Evolutionary conservation across 306 rosid genomes (phyloP), one percentile per base, ranked within the genome.

Genomic region (Fragaria ananassa): DNA sequence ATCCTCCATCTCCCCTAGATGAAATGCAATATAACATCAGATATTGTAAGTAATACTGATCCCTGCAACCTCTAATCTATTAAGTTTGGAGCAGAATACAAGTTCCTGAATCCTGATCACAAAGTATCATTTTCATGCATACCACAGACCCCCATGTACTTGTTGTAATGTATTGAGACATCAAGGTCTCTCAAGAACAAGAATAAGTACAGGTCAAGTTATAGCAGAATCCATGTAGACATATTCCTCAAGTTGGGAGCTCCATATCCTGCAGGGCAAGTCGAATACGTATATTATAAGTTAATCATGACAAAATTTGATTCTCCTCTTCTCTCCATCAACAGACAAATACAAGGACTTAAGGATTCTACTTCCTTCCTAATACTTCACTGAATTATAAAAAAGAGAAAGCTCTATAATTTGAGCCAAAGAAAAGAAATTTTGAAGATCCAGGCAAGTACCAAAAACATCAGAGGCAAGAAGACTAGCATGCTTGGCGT

Each of bases 191-290:
- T 29, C 37, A 61, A 29, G 13, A 13, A 6, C 1, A 67, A 42
- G 49, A 23, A 13, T 4, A 68, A 23, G 9, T 6, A 60, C 34
- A 60, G 65, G 17, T 56, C 65, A 65, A 35, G 29, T 18, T 19
- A 44, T 44, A 21, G 72, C 54, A 68, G 42, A 34, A 63, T 31
- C 23, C 68, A 62, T 8, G 18, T 19, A 14, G 21, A 19, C 58
- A 62, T 85, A 90, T 85, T 88, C 97, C 97, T 93, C 77, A 93
- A 78, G 72, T 85, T 88, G 67, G 96, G 97, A 2, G 90, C 92
- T 78, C 87, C 90, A 82, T 87, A 86, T 71, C 97, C 96, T 90
- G 89, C 80, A 87, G 35, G 66, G 19, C 6, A 39, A 69, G 5
- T 25, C 13, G 5, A 39, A 54, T 14, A 9, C 2, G 12, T 58